Conservation (phyloP, 2,329 filamentous ascomycete species). For the Epichloe uncinata region DNA sequence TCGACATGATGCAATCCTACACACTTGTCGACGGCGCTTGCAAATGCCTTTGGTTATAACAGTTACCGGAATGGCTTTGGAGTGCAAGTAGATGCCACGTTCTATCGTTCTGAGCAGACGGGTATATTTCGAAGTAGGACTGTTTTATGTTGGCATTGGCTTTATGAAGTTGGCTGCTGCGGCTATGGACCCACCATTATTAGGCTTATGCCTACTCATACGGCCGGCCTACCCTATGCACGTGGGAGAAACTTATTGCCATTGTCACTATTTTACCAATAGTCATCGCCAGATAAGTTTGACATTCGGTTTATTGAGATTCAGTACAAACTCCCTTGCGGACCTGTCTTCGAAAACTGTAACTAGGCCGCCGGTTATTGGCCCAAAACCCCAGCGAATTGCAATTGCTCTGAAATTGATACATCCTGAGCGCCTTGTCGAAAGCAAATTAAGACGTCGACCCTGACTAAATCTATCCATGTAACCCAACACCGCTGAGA, state of each 20-base stretch:
- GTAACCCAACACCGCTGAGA: background rate
- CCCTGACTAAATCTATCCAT: background rate
- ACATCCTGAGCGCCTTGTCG: background rate
- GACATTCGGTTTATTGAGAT: background rate
- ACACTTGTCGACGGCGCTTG: background rate
- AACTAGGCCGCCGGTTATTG: background rate
- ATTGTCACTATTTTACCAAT: no score
- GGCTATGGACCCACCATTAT: no score
- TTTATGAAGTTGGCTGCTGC: no score
- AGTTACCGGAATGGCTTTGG: no score
- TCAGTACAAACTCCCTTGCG: background rate
- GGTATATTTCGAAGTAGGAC: no score
- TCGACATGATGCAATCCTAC: background rate
- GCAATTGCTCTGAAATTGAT: background rate
- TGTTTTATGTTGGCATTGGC: no score
- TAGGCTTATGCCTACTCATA: no score
- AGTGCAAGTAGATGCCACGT: no score
- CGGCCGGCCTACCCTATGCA: no score
- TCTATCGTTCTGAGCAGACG: no score
- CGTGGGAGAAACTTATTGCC: no score
- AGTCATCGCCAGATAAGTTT: no score
- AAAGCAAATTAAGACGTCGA: background rate
- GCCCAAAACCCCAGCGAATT: background rate
- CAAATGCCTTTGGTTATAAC: background rate
- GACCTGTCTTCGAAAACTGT: background rate